Evolutionary conservation across 345 rosid species (phyloP).

Genomic region (Eucalyptus brandiana): DNA sequence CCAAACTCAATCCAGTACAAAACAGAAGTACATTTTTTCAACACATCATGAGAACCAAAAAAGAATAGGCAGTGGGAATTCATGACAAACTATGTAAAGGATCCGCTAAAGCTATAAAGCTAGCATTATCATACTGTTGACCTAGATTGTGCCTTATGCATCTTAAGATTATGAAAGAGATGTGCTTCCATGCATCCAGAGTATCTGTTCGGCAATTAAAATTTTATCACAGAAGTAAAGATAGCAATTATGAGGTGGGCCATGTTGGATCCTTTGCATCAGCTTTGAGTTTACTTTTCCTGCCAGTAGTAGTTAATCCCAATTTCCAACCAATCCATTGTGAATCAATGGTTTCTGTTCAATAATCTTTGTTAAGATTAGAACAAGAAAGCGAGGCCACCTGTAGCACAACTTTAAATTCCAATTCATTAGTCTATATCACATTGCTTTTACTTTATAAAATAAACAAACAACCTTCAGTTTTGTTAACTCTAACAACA

Average conservation of each 20-base stretch:
- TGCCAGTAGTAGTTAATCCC: conserved; percentile 25
- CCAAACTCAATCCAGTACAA: not conserved
- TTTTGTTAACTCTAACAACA: conserved; percentile 14
- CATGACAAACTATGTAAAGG: not conserved
- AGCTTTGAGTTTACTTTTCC: conserved; percentile 31
- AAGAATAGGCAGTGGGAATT: not conserved
- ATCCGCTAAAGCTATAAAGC: not conserved
- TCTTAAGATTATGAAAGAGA: not conserved
- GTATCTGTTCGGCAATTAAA: not conserved
- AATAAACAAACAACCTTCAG: conserved; percentile 4
- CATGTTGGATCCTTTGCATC: conserved; percentile 19
- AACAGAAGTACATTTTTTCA: not conserved
- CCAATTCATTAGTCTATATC: conserved; percentile 52
- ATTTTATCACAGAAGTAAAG: not conserved
- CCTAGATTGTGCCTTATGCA: not conserved
- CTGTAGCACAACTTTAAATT: conserved; percentile 61
- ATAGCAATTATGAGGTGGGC: conserved; percentile 1
- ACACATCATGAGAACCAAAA: not conserved
- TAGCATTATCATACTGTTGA: not conserved
- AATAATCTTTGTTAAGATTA: conserved; percentile 38
- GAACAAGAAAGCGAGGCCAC: conserved; percentile 16
- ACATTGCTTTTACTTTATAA: conserved; percentile 15
- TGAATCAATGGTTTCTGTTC: conserved; percentile 37
- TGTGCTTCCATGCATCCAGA: not conserved
- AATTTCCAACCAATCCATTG: conserved; percentile 13